phyloP scores from a whole-genome alignment of 1,284 basidiomycete genomes.

The Chiua sp. region DNA sequence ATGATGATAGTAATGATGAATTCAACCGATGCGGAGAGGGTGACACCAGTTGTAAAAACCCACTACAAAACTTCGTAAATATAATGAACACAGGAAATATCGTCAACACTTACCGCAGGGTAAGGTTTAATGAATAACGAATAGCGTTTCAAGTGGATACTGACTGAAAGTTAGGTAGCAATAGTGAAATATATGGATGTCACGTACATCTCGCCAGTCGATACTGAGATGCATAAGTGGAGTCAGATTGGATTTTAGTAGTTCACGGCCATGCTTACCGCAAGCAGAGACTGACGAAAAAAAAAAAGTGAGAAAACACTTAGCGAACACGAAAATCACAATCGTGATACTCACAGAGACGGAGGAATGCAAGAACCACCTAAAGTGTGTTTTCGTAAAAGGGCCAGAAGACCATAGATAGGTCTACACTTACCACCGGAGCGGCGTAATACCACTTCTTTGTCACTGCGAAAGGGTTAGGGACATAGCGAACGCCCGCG shows the following conservation, averaged over 20 bases:
- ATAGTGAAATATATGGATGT: neutral
- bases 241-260: neutral
- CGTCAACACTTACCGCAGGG: conserved; percentile 23
- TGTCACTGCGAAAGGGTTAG: conserved; percentile 30
- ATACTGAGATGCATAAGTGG: conserved; percentile 24
- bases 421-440: conserved; percentile 29
- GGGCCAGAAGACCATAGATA: neutral
- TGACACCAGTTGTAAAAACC: conserved; percentile 60
- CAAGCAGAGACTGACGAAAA: conserved; percentile 37
- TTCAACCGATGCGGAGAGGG: conserved; percentile 55
- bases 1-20: conserved; percentile 54
- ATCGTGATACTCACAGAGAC: conserved; percentile 38
- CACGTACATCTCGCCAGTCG: conserved; percentile 36
- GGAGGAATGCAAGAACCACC: conserved; percentile 38
- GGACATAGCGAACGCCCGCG: neutral
- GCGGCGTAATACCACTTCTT: conserved; percentile 39
- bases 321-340: neutral
- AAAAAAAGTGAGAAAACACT: conserved; percentile 5
- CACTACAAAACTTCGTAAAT: conserved; percentile 35
- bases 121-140: conserved; percentile 38
- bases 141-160: conserved; percentile 34
- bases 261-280: conserved; percentile 16
- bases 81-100: neutral
- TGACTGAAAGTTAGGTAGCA: neutral
- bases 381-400: neutral